Evolutionary conservation across 148 eudicot species (phyloP).

Genomic region (Rhododendron griersonianum): DNA sequence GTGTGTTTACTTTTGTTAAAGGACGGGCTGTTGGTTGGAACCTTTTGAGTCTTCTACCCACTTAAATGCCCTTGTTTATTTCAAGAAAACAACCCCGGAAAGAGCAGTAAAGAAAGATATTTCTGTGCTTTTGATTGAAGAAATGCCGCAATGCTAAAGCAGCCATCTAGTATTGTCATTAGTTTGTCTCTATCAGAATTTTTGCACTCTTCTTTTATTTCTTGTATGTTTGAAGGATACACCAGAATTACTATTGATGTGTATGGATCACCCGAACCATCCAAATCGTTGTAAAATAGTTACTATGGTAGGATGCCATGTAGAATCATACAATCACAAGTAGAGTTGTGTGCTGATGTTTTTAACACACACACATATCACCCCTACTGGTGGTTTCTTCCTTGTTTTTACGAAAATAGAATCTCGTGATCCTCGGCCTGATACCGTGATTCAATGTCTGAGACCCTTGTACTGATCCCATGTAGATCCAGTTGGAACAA

Average conservation of each 20-base stretch:
- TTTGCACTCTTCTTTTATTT: not conserved
- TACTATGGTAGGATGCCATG: not conserved
- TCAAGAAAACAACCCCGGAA: no score
- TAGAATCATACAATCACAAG: not conserved
- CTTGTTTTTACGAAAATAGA: not conserved
- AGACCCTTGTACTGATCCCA: not conserved
- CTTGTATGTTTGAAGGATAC: not conserved
- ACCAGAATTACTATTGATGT: not conserved
- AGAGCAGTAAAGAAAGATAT: no score
- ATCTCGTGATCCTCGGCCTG: not conserved
- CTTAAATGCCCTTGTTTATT: no score
- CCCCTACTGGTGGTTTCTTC: not conserved
- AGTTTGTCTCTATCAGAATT: not conserved
- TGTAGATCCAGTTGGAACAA: not conserved
- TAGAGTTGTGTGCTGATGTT: not conserved
- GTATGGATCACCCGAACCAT: not conserved
- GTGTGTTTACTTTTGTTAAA: not conserved
- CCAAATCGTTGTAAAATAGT: not conserved
- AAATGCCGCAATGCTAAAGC: no score
- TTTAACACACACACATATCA: not conserved
- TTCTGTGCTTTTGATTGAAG: no score
- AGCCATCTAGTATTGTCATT: not conserved
- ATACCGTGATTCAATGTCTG: not conserved
- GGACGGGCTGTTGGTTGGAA: not conserved
- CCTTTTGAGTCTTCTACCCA: not conserved